A percentile compares a stretch with the other conserved stretches of the same genome.
These are phyloP conservation scores for Annona cherimola DNA, from an alignment of 164 flowering plant species.

Conservation along the genomic window DNA sequence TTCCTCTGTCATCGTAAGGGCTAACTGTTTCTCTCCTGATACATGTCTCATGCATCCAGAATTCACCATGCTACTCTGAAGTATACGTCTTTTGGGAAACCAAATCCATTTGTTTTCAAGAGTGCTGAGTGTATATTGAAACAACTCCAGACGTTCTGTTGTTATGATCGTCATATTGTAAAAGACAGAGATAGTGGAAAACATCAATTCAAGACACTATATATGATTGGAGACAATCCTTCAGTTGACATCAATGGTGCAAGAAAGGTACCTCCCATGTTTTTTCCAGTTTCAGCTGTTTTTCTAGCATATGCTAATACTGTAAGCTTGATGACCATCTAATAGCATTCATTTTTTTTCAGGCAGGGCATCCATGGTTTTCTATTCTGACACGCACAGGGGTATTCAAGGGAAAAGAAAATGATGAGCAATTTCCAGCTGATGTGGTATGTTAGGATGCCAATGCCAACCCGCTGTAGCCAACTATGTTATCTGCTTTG, in stretches of 20 bases:
- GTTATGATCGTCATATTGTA: neutral
- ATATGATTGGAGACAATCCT: conserved; percentile 96
- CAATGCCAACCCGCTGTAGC: neutral
- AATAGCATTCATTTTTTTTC: conserved; percentile 17
- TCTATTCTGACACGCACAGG: conserved; percentile 91
- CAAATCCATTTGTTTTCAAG: conserved; percentile 72
- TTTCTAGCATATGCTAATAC: neutral
- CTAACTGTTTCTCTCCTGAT: neutral
- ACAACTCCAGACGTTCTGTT: conserved; percentile 23
- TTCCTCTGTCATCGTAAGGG: neutral
- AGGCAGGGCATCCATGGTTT: conserved; percentile 96
- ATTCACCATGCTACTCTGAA: conserved; percentile 49
- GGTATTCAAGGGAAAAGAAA: conserved; percentile 61
- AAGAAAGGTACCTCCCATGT: conserved; percentile 44
- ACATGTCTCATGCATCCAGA: conserved; percentile 33
- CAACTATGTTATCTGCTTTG: too few relatives aligned
- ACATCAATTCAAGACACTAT: conserved; percentile 51
- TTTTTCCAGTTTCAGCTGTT: neutral
- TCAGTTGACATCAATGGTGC: conserved; percentile 85
- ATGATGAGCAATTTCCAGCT: conserved; percentile 65
- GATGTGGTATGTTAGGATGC: conserved; percentile 41
- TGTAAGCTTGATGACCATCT: neutral
- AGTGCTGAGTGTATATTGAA: conserved; percentile 60
- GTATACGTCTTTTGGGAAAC: conserved; percentile 74
- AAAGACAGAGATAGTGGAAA: conserved; percentile 13